These are phyloP conservation scores for Starmerella tilneyi DNA, from an alignment of 805 yeast species.

Conservation along the genomic window DNA sequence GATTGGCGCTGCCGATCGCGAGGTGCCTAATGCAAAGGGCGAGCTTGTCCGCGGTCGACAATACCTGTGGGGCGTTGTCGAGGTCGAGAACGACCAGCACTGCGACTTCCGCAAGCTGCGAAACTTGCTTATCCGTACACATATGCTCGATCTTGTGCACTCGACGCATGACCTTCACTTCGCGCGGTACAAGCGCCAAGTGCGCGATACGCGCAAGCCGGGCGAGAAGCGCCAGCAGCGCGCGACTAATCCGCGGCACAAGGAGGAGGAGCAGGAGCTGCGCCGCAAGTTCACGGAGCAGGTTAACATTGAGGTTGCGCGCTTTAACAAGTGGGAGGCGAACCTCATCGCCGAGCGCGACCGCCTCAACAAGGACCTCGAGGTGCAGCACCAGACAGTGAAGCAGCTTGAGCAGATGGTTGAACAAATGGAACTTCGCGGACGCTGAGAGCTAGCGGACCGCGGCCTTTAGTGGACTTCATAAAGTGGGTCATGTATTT, in stretches of 20 bases:
- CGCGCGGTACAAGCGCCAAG: constrained; percentile 53
- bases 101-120: constrained; percentile 67
- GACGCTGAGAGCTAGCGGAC: no score
- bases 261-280: constrained; percentile 90
- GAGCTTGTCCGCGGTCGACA: constrained; percentile 57
- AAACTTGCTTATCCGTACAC: constrained; percentile 52
- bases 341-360: constrained; percentile 91
- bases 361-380: constrained; percentile 85
- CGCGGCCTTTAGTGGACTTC: no score
- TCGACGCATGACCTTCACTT: constrained; percentile 64
- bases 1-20: constrained; percentile 50
- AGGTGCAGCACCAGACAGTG: constrained; percentile 55
- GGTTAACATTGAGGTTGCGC: constrained; percentile 89
- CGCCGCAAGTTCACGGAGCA: constrained; percentile 94
- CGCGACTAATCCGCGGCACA: constrained; percentile 75
- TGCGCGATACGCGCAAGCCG: constrained; percentile 42
- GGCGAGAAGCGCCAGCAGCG: constrained; percentile 33
- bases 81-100: constrained; percentile 64
- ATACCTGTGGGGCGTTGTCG: constrained; percentile 80
- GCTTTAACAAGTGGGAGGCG: constrained; percentile 98
- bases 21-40: constrained; percentile 37
- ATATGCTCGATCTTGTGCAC: constrained; percentile 67
- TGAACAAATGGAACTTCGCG: constrained; percentile 22
- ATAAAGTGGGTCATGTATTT: constrained; percentile 1
- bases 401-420: constrained; percentile 32